A percentile compares a stretch with the other conserved stretches of the same genome.
phyloP scores from a whole-genome alignment of 2,329 filamentous ascomycete genomes.

The Orbilia blumenaviensis region DNA sequence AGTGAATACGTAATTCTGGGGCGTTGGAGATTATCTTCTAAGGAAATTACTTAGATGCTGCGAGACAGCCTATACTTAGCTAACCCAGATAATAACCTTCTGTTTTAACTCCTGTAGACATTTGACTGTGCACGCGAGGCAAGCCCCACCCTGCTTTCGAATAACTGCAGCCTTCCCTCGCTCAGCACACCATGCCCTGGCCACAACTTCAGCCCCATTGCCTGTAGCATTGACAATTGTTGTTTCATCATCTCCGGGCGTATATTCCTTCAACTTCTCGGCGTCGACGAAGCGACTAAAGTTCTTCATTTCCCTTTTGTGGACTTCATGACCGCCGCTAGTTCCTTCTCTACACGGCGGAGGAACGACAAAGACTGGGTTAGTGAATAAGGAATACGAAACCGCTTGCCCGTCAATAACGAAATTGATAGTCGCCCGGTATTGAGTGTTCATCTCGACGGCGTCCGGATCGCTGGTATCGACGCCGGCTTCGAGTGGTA shows the following conservation, averaged over 20 bases:
- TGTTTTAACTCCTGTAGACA: constrained; percentile 4
- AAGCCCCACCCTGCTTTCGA: background rate
- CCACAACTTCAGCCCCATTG: constrained; percentile 30
- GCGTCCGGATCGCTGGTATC: constrained; percentile 17
- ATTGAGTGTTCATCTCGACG: constrained; percentile 28
- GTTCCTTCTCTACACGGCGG: constrained; percentile 10
- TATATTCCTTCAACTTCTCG: constrained; percentile 26
- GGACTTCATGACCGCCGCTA: constrained; percentile 7
- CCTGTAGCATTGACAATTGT: constrained; percentile 35
- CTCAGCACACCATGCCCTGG: constrained; percentile 43
- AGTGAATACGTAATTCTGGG: too few relatives aligned
- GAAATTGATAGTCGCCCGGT: constrained; percentile 41
- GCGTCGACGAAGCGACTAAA: background rate
- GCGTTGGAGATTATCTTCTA: too few relatives aligned
- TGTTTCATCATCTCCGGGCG: constrained; percentile 18
- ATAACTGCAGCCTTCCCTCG: constrained; percentile 25
- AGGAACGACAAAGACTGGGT: constrained; percentile 34
- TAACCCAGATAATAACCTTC: constrained; percentile 20
- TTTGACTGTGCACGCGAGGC: background rate
- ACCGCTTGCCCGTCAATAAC: constrained; percentile 14
- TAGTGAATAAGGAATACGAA: constrained; percentile 36
- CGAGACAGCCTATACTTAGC: background rate
- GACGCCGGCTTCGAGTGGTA: constrained; percentile 26
- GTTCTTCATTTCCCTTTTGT: constrained; percentile 4
- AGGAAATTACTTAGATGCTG: too few relatives aligned